Base-by-base conservation (phyloP, 163 green algal genomes). In the Scenedesmus sp. region DNA sequence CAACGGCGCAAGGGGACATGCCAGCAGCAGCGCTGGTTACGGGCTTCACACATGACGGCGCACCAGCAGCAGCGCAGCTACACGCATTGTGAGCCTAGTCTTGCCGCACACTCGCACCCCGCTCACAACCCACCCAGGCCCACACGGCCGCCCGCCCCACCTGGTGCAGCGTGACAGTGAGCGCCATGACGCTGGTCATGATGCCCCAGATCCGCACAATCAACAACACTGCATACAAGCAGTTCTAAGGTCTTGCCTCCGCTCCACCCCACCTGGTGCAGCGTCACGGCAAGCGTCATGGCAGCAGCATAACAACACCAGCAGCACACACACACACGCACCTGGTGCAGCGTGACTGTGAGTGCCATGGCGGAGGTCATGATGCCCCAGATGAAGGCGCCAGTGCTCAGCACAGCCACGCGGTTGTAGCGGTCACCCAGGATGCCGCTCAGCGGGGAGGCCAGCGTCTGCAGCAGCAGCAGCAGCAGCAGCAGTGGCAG, bases 341-440 rank as follows among this genome's bases (percentile, higher is more conserved):
- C 82, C 82, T 94, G 77, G 52, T 92, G 88, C 79, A 97, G 91
- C 16, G 93, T 95, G 85, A 94, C 89, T 52, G 90, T 87, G 52
- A 96, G 89, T 10, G 94, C 95, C 55, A 98, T 97, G 70, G 93
- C 93, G 3, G 87, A 87, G 9, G 95, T 98, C 96, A 98, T 97
- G 26, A 97, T 91, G n/a, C 95, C 97, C 97, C 97, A 98, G 12
- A 98, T 90, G 74, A 97, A 90, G 84, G 94, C 96, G 6, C 96
- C 97, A 55, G 84, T 84, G 10, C 94, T 93, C 13, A 98, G 93
- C 9, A 98, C 94, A 7, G 92, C 70, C 2, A 94, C 94, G 1
- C 97, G 93, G 93, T 98, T 92, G 66, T 92, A 95, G 18, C 90
- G 57, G 60, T 97, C 96, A 34, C 96, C 96, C 54, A 98, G 86